Percentiles rank a stretch among this genome's conserved stretches.
These are phyloP conservation scores for Chaetomium sp. DNA, from an alignment of 2,329 filamentous ascomycete species.

Conservation along the genomic window DNA sequence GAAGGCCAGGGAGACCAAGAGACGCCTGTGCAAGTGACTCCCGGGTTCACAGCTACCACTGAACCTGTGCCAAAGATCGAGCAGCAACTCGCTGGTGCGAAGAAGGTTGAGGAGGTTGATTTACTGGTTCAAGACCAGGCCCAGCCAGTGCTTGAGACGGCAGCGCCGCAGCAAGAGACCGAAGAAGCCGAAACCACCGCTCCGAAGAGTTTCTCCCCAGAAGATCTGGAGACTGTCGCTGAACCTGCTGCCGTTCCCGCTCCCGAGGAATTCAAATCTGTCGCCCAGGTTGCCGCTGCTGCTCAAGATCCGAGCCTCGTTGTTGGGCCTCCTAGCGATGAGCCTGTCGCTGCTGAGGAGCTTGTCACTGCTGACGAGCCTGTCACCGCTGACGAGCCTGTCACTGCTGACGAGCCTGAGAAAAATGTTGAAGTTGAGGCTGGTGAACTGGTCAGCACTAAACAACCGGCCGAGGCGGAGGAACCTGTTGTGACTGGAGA, in stretches of 20 bases:
- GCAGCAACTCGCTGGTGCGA: background rate
- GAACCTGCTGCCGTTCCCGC: background rate
- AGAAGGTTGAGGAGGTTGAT: background rate
- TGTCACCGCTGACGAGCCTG: conserved; percentile 16
- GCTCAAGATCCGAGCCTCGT: background rate
- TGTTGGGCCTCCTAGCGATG: conserved; percentile 15
- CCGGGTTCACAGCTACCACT: background rate
- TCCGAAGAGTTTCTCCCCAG: background rate
- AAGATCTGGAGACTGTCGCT: background rate
- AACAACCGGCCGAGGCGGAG: background rate
- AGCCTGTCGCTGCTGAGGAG: too few species aligned
- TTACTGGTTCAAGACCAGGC: background rate
- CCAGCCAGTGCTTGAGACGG: background rate
- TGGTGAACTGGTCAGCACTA: background rate
- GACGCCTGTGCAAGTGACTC: background rate
- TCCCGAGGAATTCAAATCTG: conserved; percentile 18
- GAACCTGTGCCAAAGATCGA: background rate
- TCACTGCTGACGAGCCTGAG: too few species aligned
- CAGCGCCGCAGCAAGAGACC: background rate
- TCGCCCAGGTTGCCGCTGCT: conserved; percentile 2
- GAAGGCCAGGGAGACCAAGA: background rate
- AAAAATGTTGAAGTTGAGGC: too few species aligned
- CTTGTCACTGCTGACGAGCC: conserved; percentile 5
- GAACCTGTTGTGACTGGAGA: background rate
- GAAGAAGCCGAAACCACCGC: too few species aligned